Evolutionary conservation across 2,329 filamentous ascomycete species (phyloP), one percentile per base, ranked within the genome.

Genomic region (Dactylonectria macrodidyma): DNA sequence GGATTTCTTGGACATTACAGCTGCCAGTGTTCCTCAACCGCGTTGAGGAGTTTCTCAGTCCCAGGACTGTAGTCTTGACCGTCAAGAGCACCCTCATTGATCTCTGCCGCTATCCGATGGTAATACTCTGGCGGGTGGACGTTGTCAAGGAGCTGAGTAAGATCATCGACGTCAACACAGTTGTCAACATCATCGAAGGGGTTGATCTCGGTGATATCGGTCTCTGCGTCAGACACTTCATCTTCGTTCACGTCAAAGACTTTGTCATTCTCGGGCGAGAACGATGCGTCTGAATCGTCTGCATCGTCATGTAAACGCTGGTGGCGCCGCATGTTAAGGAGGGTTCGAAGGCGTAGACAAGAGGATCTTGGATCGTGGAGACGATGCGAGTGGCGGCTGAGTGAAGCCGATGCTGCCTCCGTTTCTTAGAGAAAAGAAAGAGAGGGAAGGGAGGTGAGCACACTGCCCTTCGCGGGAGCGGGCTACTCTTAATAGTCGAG

Each of bases 201-300:
- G 36, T 38, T 38, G 36, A 38, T 38, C 36, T 38, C 8, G 36
- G 36, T 38, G 36, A 38, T 38, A 11, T 38, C 36, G 36, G 54
- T 73, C 36, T 46, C 44, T 46, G 44, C 16, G n/a, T 46, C 44
- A 22, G 44, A 46, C n/a, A 5, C n/a, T 46, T 46, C 12, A 22
- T 46, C 44, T 46, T 46, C n/a, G 44, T 46, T 22, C 44, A 46
- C 44, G 8, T 46, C 8, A 46, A 46, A 46, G 44, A 22, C 12
- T 19, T 2, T 22, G n/a, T 46, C n/a, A 46, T 46, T 6, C n/a
- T 46, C 44, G 44, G 16, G 44, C 44, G 44, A 46, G 44, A 46
- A 46, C 44, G 16, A 46, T 46, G n/a, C n/a, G n/a, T 46, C 44
- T 46, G 44, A 46, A 22, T 46, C 44, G 16, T 46, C 44, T 22